Conservation (phyloP, 352 stramenopile genomes). For the Stramenopiles sp. region DNA sequence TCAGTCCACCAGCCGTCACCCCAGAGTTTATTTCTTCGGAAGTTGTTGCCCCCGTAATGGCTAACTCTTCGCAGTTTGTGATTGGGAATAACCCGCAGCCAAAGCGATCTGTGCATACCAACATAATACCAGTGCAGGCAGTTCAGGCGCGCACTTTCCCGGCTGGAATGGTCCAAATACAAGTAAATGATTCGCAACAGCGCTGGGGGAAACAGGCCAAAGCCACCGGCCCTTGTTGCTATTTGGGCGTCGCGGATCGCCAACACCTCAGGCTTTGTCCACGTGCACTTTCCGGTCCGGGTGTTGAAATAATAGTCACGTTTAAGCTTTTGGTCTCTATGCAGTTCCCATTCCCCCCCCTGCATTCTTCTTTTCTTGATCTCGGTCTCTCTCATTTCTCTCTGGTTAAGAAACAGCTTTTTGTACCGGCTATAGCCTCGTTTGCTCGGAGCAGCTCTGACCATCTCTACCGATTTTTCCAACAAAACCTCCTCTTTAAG, state of each 20-base stretch:
- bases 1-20: background rate
- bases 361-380: background rate
- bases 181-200: background rate
- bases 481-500: background rate
- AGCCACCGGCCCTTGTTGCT: background rate
- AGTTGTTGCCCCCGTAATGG: background rate
- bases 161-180: background rate
- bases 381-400: background rate
- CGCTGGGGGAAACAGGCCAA: background rate
- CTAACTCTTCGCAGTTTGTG: background rate
- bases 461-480: background rate
- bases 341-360: background rate
- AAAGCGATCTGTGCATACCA: background rate
- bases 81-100: background rate
- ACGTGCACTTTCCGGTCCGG: background rate
- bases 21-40: background rate
- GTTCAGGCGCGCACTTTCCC: background rate
- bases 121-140: background rate
- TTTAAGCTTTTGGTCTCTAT: background rate
- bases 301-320: background rate
- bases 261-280: background rate
- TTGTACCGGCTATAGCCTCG: background rate
- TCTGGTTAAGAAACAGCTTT: background rate
- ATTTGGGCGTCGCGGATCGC: background rate
- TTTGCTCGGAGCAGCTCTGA: background rate